A percentile compares a stretch with the other conserved stretches of the same genome.
phyloP scores from a whole-genome alignment of 768 basidiomycete species.

The Lentinula detonsa region DNA sequence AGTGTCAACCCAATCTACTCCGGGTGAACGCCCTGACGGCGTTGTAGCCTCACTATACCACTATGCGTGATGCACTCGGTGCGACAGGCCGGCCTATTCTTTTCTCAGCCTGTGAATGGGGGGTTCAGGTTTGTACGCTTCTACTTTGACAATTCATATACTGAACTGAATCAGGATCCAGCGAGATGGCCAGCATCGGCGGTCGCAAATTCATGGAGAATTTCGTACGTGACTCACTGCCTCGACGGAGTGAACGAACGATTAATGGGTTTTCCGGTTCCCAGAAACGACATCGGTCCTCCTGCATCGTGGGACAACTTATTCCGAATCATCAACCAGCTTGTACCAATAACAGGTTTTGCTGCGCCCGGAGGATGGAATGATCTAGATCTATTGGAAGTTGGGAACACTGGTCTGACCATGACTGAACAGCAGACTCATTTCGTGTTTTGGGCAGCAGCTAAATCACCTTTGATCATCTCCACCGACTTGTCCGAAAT shows the following conservation, averaged over 20 bases:
- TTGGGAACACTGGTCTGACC: constrained; percentile 41
- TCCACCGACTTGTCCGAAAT: constrained; percentile 34
- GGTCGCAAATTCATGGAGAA: constrained; percentile 47
- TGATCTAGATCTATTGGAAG: constrained; percentile 50
- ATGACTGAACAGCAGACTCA: constrained; percentile 23
- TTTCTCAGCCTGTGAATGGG: constrained; percentile 48
- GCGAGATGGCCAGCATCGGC: constrained; percentile 41
- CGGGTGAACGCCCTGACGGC: neutral
- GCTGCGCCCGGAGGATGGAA: constrained; percentile 41
- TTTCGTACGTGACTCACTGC: constrained; percentile 26
- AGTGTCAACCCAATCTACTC: neutral
- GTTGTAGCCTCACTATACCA: constrained; percentile 31
- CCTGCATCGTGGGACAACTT: constrained; percentile 41
- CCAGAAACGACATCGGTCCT: constrained; percentile 41
- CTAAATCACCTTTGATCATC: constrained; percentile 42
- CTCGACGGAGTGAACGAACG: neutral
- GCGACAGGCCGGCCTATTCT: constrained; percentile 40
- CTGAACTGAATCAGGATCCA: constrained; percentile 24
- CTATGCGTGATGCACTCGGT: constrained; percentile 41
- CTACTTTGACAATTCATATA: neutral
- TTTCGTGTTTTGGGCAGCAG: constrained; percentile 49
- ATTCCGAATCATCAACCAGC: constrained; percentile 44
- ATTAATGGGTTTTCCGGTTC: neutral
- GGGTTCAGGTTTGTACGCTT: constrained; percentile 25
- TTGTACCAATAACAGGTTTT: constrained; percentile 45